phyloP scores from a whole-genome alignment of 2,329 filamentous ascomycete genomes.

The Neofusicoccum laricinum region DNA sequence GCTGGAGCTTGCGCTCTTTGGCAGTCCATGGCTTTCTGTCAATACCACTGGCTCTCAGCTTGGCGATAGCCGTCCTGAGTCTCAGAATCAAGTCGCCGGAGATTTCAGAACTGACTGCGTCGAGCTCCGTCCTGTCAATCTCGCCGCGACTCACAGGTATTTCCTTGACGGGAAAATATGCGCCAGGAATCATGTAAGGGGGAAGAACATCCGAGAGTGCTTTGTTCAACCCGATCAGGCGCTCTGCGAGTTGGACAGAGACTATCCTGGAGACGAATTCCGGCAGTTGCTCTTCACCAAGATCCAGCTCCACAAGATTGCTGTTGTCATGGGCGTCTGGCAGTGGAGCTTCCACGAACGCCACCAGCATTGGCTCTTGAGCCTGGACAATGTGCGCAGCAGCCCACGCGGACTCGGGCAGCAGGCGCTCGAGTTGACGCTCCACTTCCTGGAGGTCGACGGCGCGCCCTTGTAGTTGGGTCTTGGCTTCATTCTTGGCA shows the following conservation, averaged over 20 bases:
- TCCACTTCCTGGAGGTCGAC: conserved; percentile 36
- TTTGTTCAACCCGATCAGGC: background rate
- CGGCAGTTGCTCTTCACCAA: background rate
- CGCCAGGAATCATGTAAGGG: conserved; percentile 38
- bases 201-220: conserved; percentile 25
- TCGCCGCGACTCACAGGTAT: conserved; percentile 21
- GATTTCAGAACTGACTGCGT: background rate
- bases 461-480: background rate
- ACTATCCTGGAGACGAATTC: background rate
- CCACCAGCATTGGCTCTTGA: background rate
- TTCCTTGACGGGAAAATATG: conserved; percentile 35
- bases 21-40: conserved; percentile 17
- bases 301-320: background rate
- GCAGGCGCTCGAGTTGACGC: conserved; percentile 33
- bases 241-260: background rate
- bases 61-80: conserved; percentile 22
- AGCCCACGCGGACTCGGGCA: background rate
- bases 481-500: conserved; percentile 20
- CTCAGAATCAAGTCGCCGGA: conserved; percentile 21
- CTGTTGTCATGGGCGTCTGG: background rate
- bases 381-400: background rate
- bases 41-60: conserved; percentile 14
- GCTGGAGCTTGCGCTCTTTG: conserved; percentile 27
- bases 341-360: background rate
- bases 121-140: background rate